A percentile compares a stretch with the other conserved stretches of the same genome.
These are phyloP conservation scores for Diplocarpon mali DNA, from an alignment of 2,329 filamentous ascomycete species.

Conservation along the genomic window DNA sequence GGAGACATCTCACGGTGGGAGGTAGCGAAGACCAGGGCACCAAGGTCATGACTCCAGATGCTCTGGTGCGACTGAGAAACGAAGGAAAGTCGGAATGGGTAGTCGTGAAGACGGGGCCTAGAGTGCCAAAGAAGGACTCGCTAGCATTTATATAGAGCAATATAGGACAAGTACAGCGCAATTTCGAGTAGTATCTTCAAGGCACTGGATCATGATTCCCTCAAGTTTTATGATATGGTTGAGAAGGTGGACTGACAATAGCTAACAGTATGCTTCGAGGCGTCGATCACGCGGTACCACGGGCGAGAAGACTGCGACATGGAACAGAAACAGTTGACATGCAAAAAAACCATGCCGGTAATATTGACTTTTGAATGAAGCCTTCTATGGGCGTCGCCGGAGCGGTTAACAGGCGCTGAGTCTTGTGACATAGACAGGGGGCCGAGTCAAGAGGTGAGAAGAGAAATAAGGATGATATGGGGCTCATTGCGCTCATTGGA, in stretches of 20 bases:
- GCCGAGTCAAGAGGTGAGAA: neutral
- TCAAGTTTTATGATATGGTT: too few species aligned
- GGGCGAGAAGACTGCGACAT: slow-evolving; percentile 1
- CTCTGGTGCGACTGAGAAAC: neutral
- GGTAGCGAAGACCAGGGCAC: too few species aligned
- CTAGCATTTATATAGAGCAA: slow-evolving; percentile 10
- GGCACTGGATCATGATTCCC: too few species aligned
- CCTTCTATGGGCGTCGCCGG: neutral
- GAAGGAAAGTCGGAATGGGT: slow-evolving; percentile 7
- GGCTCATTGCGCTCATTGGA: too few species aligned
- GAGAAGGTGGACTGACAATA: too few species aligned
- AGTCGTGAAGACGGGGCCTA: slow-evolving; percentile 6
- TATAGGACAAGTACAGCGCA: neutral
- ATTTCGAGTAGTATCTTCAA: too few species aligned
- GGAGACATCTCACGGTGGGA: neutral
- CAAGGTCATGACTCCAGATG: too few species aligned
- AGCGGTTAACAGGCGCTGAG: neutral
- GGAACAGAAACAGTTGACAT: neutral
- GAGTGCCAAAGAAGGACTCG: slow-evolving; percentile 10
- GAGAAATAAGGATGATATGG: neutral
- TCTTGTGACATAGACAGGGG: neutral
- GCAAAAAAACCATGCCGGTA: neutral
- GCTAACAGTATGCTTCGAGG: neutral
- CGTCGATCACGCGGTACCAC: slow-evolving; percentile 1
- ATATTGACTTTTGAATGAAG: neutral